These are phyloP conservation scores for Solanum medicagineum DNA, from an alignment of 257 asterid genomes.

Conservation along the genomic window DNA sequence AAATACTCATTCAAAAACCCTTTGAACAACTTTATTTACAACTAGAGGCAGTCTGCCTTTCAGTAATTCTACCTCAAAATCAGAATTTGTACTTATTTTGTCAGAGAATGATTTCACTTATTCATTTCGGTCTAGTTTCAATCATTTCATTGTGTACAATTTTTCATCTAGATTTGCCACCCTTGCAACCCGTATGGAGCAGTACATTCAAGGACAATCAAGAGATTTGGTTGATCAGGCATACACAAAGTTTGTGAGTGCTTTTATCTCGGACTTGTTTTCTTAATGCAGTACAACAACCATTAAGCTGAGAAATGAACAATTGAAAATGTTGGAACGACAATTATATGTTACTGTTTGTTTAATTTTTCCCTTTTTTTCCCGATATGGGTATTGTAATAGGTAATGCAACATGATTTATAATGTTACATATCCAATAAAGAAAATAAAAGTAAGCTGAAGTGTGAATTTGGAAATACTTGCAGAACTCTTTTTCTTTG, in stretches of 20 bases:
- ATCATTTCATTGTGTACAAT: neutral
- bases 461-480: neutral
- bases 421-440: neutral
- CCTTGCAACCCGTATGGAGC: conserved; percentile 99
- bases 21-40: neutral
- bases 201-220: conserved; percentile 93
- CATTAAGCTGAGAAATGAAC: neutral
- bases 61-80: neutral
- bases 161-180: conserved; percentile 54
- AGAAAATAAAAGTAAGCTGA: neutral
- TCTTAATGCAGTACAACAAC: neutral
- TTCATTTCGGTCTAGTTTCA: neutral
- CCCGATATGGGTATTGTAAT: neutral
- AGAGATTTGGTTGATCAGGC: conserved; percentile 99
- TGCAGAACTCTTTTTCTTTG: neutral
- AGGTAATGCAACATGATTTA: neutral
- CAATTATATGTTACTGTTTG: neutral
- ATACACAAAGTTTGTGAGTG: conserved; percentile 72
- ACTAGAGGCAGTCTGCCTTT: neutral
- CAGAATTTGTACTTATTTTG: neutral
- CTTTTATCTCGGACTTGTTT: neutral
- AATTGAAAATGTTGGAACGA: neutral
- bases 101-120: neutral
- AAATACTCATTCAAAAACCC: neutral
- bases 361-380: neutral